Conservation (phyloP, 1,284 basidiomycete species). For the Ceratobasidium sp. region DNA sequence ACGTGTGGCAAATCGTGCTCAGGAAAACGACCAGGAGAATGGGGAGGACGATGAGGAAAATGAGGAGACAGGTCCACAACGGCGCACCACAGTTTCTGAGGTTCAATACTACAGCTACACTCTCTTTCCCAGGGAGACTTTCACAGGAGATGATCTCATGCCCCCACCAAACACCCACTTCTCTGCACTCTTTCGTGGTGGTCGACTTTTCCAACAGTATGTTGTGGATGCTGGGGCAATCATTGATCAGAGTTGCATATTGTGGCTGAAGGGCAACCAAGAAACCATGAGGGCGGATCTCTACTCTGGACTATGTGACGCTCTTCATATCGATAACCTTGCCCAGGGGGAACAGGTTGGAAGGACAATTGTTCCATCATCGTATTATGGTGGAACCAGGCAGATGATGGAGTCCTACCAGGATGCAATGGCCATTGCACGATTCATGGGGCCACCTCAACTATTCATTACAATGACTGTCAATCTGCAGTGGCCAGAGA, state of each 20-base stretch:
- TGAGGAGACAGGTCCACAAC: not conserved
- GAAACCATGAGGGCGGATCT: slow-evolving; percentile 54
- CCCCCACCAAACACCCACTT: slow-evolving; percentile 45
- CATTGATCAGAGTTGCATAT: slow-evolving; percentile 50
- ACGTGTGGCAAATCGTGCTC: not conserved
- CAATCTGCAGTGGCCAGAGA: slow-evolving; percentile 62
- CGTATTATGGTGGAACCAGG: slow-evolving; percentile 56
- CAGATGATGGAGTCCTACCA: slow-evolving; percentile 59
- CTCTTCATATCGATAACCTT: slow-evolving; percentile 49
- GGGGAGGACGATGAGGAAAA: not conserved
- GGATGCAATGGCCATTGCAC: slow-evolving; percentile 59
- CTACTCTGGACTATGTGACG: slow-evolving; percentile 57
- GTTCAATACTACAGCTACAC: slow-evolving; percentile 51
- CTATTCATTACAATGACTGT: slow-evolving; percentile 62
- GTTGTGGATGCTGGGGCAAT: slow-evolving; percentile 54
- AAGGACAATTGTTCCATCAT: slow-evolving; percentile 59
- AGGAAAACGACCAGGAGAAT: not conserved
- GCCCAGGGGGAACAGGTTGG: slow-evolving; percentile 50
- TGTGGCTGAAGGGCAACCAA: slow-evolving; percentile 55
- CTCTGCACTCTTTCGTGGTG: slow-evolving; percentile 55
- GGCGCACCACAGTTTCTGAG: slow-evolving; percentile 2
- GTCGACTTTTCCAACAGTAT: slow-evolving; percentile 58
- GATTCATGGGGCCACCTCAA: slow-evolving; percentile 54
- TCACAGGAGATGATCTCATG: not conserved
- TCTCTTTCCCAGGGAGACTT: slow-evolving; percentile 50